phyloP scores from a whole-genome alignment of 116 monocot species.

The Papilionanthe hybrid region DNA sequence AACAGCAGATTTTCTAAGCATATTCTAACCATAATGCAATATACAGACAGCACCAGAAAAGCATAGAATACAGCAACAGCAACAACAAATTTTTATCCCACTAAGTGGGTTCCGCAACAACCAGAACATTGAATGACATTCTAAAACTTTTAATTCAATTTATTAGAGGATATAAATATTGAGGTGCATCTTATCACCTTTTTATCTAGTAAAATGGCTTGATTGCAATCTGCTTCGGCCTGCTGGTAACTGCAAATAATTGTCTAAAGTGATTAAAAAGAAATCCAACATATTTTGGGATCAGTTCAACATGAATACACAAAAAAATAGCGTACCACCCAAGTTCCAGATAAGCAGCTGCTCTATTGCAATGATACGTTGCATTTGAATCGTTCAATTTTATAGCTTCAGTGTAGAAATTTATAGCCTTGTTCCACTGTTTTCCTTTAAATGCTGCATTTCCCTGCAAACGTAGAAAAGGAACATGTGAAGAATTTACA shows the following conservation, averaged over 20 bases:
- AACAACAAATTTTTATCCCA: too few species aligned
- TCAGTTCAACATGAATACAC: neutral
- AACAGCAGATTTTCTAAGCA: neutral
- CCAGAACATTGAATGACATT: neutral
- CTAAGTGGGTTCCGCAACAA: too few species aligned
- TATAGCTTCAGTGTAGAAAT: constrained; percentile 86
- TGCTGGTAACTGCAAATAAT: constrained; percentile 67
- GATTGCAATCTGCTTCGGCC: constrained; percentile 91
- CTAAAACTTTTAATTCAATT: neutral
- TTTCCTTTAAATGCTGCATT: constrained; percentile 87
- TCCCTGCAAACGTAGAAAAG: constrained; percentile 38
- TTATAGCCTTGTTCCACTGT: constrained; percentile 87
- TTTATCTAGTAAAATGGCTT: constrained; percentile 82
- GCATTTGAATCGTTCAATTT: constrained; percentile 72
- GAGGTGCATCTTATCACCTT: constrained; percentile 43
- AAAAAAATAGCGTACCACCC: constrained; percentile 53
- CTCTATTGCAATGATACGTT: constrained; percentile 84
- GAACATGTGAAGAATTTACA: neutral
- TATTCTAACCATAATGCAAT: neutral
- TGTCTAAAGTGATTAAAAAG: constrained; percentile 7
- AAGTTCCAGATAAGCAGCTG: constrained; percentile 92
- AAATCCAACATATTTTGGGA: constrained; percentile 9
- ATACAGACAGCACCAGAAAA: neutral
- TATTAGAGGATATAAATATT: neutral
- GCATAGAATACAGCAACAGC: too few species aligned